These are phyloP conservation scores for Pyronema domesticum DNA, from an alignment of 495 filamentous ascomycete species.

Conservation along the genomic window DNA sequence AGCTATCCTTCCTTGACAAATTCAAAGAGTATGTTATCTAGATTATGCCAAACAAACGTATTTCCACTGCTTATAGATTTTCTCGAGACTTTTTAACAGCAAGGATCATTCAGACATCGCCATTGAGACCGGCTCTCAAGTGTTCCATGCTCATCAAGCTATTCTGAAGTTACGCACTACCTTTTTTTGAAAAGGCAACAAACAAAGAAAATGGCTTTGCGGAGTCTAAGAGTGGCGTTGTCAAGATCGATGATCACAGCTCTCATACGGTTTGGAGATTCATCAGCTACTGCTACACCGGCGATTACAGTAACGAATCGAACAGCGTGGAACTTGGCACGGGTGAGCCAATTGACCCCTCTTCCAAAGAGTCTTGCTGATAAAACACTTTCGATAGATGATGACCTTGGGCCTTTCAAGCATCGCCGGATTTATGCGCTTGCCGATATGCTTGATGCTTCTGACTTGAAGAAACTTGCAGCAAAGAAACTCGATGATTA, in stretches of 20 bases:
- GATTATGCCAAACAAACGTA: neutral
- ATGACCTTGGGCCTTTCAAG: neutral
- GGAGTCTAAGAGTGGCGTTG: neutral
- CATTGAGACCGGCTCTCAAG: neutral
- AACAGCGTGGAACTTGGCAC: neutral
- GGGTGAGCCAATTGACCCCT: neutral
- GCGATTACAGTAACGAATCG: neutral
- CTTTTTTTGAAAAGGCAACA: neutral
- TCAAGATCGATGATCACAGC: neutral
- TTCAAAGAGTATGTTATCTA: neutral
- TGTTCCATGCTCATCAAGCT: neutral
- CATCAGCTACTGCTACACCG: neutral
- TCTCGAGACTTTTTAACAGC: neutral
- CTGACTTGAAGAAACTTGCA: neutral
- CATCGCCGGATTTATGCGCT: neutral
- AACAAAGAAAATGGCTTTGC: neutral
- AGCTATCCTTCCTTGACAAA: neutral
- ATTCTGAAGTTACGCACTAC: neutral
- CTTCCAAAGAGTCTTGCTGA: neutral
- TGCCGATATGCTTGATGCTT: conserved; percentile 1
- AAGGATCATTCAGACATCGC: neutral
- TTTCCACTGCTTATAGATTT: neutral
- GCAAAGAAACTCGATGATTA: neutral
- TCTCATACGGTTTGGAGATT: neutral
- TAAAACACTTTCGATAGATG: neutral